Conservation (phyloP, 768 basidiomycete genomes). For the Kwoniella shandongensis region DNA sequence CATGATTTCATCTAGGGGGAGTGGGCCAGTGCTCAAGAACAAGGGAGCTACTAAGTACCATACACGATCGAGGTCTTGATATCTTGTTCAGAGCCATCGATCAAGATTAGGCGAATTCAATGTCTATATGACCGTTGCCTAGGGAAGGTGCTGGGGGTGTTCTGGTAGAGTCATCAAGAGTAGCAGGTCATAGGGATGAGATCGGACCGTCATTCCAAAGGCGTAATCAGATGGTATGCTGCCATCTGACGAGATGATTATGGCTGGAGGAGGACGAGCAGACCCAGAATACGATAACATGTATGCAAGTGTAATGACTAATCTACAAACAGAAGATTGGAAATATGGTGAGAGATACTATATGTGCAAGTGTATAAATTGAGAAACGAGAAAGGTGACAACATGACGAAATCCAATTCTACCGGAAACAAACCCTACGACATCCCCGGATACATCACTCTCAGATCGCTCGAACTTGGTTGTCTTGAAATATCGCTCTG, state of each 20-base stretch:
- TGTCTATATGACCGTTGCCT: too few relatives aligned
- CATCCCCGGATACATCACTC: constrained; percentile 34
- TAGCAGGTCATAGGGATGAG: too few relatives aligned
- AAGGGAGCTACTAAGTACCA: too few relatives aligned
- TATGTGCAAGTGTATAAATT: neutral
- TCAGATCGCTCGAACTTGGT: constrained; percentile 41
- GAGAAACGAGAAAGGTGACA: neutral
- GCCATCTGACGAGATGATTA: neutral
- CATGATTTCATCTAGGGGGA: too few relatives aligned
- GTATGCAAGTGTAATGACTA: neutral
- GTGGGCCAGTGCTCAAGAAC: too few relatives aligned
- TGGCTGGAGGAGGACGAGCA: neutral
- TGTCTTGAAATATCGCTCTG: constrained; percentile 22
- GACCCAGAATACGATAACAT: neutral
- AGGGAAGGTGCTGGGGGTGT: too few relatives aligned
- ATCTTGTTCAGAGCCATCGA: too few relatives aligned
- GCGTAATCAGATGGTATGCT: too few relatives aligned
- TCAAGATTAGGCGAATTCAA: too few relatives aligned
- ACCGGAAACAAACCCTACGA: neutral
- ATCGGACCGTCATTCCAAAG: too few relatives aligned
- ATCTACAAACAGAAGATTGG: neutral
- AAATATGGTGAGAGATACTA: neutral
- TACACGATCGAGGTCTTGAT: too few relatives aligned
- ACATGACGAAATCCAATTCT: neutral
- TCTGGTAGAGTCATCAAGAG: too few relatives aligned